A percentile compares a stretch with the other conserved stretches of the same genome.
phyloP scores from a whole-genome alignment of 164 flowering plant species.

The Annona squamosa region DNA sequence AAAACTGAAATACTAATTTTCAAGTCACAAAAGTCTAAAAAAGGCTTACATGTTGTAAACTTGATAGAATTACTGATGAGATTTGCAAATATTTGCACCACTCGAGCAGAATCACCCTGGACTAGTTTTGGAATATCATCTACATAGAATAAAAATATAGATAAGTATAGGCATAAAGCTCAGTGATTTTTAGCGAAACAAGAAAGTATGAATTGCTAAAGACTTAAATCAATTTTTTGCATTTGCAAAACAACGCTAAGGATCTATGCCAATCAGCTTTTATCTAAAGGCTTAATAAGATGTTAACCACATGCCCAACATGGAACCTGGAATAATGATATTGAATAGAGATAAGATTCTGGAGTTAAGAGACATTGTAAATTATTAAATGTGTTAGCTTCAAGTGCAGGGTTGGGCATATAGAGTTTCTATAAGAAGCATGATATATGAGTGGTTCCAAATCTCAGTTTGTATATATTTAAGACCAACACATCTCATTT shows the following conservation, averaged over 20 bases:
- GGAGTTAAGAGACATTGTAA: no score
- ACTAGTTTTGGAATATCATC: conserved; percentile 90
- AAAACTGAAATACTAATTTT: background rate
- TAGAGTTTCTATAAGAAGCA: background rate
- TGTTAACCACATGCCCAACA: background rate
- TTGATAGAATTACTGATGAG: conserved; percentile 93
- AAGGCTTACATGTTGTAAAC: conserved; percentile 79
- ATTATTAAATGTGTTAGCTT: no score
- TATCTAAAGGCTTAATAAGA: background rate
- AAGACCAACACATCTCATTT: background rate
- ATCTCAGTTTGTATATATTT: no score
- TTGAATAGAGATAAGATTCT: no score
- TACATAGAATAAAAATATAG: conserved; percentile 16
- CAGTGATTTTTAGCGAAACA: background rate
- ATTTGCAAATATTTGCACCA: conserved; percentile 92
- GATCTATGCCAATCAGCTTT: background rate
- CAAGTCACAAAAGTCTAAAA: background rate
- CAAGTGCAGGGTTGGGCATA: background rate
- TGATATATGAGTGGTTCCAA: background rate
- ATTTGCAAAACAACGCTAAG: background rate
- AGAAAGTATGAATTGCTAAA: background rate
- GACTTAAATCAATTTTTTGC: background rate
- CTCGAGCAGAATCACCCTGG: conserved; percentile 87
- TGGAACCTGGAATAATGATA: background rate
- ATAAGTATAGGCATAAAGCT: background rate